These are phyloP conservation scores for Lepiota brunneoincarnata DNA, from an alignment of 768 basidiomycete genomes.

Conservation along the genomic window DNA sequence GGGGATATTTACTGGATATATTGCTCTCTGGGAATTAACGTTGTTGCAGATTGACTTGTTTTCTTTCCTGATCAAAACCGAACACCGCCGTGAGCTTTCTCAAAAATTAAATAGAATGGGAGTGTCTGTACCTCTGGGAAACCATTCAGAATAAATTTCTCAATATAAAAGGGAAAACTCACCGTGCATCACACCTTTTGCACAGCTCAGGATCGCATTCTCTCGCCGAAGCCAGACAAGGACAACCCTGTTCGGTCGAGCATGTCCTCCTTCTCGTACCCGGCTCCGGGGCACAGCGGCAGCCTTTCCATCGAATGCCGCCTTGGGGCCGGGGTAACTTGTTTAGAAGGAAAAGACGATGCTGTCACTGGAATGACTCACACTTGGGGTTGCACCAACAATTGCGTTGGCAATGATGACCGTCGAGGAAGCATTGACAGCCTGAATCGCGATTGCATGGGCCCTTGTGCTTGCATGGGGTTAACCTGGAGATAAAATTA, in stretches of 20 bases:
- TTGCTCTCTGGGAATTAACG: conserved; percentile 44
- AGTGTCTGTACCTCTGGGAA: conserved; percentile 50
- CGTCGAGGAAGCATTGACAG: conserved; percentile 50
- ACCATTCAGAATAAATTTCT: conserved; percentile 44
- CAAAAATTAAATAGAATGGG: background rate
- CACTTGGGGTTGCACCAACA: conserved; percentile 55
- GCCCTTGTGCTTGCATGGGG: conserved; percentile 56
- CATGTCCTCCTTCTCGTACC: conserved; percentile 12
- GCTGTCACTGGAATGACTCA: conserved; percentile 25
- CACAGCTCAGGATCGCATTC: conserved; percentile 77
- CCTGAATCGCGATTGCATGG: conserved; percentile 40
- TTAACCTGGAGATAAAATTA: conserved; percentile 28
- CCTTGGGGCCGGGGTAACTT: conserved; percentile 32
- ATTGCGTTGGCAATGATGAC: conserved; percentile 51
- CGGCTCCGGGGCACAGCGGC: conserved; percentile 35
- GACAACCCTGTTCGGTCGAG: conserved; percentile 40
- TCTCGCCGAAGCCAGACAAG: conserved; percentile 44
- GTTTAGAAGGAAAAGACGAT: background rate
- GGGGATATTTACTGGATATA: conserved; percentile 37
- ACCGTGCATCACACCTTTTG: conserved; percentile 47
- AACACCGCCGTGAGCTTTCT: conserved; percentile 1
- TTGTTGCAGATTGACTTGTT: conserved; percentile 44
- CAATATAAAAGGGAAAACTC: conserved; percentile 19
- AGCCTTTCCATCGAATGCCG: conserved; percentile 53
- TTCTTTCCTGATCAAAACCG: conserved; percentile 34